Evolutionary conservation across 306 rosid species (phyloP), one percentile per base, ranked within the genome.

Genomic region (Datisca glomerata): DNA sequence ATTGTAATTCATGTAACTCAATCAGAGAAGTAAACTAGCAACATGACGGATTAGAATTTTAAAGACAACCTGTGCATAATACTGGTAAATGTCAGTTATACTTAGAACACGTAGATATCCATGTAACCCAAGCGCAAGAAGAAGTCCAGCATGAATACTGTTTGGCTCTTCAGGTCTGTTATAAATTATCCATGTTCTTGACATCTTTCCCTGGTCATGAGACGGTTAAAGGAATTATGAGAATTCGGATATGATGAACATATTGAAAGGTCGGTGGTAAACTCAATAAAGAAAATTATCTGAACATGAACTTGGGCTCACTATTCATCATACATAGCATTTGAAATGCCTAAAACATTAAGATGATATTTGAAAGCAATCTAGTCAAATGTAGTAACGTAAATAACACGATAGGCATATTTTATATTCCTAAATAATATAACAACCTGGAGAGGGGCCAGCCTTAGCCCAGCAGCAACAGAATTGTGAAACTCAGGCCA

Each of bases 401-500:
- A n/a, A n/a, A n/a, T n/a, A n/a, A n/a, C n/a, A n/a, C n/a, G n/a
- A n/a, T n/a, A n/a, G n/a, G n/a, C 36, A 31, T 31, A 27, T 21
- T 40, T 38, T 17, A 23, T 35, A 34, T 10, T 49, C 28, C 49
- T 40, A 27, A 32, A 21, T n/a, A n/a, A n/a, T n/a, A n/a, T n/a
- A n/a, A 47, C 34, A 76, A 87, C 97, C 97, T 87, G 94, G 47
- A 83, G 86, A 21, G 97, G 85, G 29, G 94, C 97, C 61, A 87
- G 74, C 74, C 97, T 79, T 46, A 83, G 79, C 47, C 97, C 97
- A 55, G 94, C 93, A 53, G 93, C 89, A 60, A 87, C 93, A 68
- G 94, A 86, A 80, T 83, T 83, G 75, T 79, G 87, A 73, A 87
- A 87, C 71, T 87, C 97, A 9, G 94, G 94, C 97, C 97, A 87